phyloP scores from a whole-genome alignment of 2,329 filamentous ascomycete species.

The Colletotrichum sidae region DNA sequence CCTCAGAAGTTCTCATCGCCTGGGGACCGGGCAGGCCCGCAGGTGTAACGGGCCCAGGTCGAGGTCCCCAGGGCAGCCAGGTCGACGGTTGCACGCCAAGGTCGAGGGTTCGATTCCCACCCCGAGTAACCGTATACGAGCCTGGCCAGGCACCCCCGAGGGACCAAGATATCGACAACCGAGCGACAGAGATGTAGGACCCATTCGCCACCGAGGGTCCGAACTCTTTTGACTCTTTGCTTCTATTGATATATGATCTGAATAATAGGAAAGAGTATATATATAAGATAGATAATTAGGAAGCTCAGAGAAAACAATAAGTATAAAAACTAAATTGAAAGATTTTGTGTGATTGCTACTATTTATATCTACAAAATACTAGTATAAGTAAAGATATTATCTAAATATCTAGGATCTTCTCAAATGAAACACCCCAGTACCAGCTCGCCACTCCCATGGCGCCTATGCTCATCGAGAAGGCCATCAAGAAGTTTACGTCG shows the following conservation, averaged over 20 bases:
- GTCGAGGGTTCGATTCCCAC: constrained; percentile 14
- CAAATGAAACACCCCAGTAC: constrained; percentile 69
- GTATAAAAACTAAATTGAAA: too few species aligned
- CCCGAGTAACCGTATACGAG: neutral
- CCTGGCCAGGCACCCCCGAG: neutral
- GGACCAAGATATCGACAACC: neutral
- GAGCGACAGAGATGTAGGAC: constrained; percentile 21
- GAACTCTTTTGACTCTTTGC: constrained; percentile 24
- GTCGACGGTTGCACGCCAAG: neutral
- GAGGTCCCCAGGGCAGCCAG: neutral
- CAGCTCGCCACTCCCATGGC: constrained; percentile 76
- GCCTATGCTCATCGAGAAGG: constrained; percentile 80
- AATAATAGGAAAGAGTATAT: neutral
- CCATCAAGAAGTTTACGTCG: constrained; percentile 94
- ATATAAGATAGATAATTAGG: neutral
- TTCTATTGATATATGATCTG: neutral
- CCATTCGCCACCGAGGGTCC: neutral
- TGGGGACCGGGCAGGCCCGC: neutral
- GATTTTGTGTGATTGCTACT: too few species aligned
- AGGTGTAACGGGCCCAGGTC: constrained; percentile 8
- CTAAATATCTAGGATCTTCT: constrained; percentile 48
- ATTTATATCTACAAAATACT: too few species aligned
- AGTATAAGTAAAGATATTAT: neutral
- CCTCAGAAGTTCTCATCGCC: neutral
- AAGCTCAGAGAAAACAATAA: neutral